Conservation (phyloP, 2,329 filamentous ascomycete species). For the Colletotrichum aenigma region DNA sequence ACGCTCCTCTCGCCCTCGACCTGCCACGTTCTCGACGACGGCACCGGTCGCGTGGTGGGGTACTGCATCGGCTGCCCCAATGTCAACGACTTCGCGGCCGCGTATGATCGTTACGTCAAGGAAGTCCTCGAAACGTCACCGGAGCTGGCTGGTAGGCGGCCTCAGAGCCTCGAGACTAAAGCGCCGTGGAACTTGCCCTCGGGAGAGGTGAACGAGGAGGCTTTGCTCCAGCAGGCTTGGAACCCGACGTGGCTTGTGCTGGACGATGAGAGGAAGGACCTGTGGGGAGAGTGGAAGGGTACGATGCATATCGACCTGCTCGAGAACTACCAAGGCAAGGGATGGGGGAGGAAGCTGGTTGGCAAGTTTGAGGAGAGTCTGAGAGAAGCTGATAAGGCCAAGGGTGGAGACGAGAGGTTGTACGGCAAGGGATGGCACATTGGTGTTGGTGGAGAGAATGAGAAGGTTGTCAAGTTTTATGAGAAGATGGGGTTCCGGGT, state of each 20-base stretch:
- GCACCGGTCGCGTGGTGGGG: slow-evolving; percentile 46
- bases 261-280: slow-evolving; percentile 34
- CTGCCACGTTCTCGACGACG: slow-evolving; percentile 55
- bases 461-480: slow-evolving; percentile 52
- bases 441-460: slow-evolving; percentile 50
- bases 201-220: slow-evolving; percentile 31
- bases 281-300: slow-evolving; percentile 38
- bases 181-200: slow-evolving; percentile 34
- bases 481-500: slow-evolving; percentile 49
- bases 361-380: slow-evolving; percentile 45
- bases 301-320: slow-evolving; percentile 57
- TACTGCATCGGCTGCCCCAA: slow-evolving; percentile 54
- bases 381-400: slow-evolving; percentile 18
- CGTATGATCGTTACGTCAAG: slow-evolving; percentile 42
- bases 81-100: slow-evolving; percentile 40
- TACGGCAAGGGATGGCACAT: slow-evolving; percentile 45
- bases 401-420: slow-evolving; percentile 7
- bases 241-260: slow-evolving; percentile 43
- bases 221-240: slow-evolving; percentile 46
- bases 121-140: slow-evolving; percentile 35
- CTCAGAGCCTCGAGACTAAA: slow-evolving; percentile 27
- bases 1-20: slow-evolving; percentile 47
- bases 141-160: slow-evolving; percentile 23
- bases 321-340: slow-evolving; percentile 41
- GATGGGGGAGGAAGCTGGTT: slow-evolving; percentile 49